phyloP scores from a whole-genome alignment of 2,329 filamentous ascomycete species.

The Trichoderma pleuroti region DNA sequence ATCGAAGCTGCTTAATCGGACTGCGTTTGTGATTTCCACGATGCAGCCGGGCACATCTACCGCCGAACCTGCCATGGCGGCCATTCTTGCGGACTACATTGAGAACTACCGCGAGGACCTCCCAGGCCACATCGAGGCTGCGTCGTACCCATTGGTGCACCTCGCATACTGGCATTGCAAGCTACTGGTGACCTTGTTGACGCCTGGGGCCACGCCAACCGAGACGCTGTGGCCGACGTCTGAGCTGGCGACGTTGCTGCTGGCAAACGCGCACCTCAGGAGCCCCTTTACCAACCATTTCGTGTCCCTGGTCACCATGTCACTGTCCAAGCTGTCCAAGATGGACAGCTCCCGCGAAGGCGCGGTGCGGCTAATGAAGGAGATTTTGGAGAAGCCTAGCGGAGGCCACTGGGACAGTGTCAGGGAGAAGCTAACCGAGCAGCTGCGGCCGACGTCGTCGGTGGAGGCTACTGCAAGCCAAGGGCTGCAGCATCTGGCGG shows the following conservation, averaged over 20 bases:
- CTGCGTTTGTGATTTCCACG: slow-evolving; percentile 38
- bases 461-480: slow-evolving; percentile 45
- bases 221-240: slow-evolving; percentile 60
- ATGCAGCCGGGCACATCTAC: slow-evolving; percentile 35
- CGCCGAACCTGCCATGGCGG: slow-evolving; percentile 33
- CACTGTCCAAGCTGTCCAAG: slow-evolving; percentile 58
- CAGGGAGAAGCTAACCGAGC: slow-evolving; percentile 40
- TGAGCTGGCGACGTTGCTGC: slow-evolving; percentile 57
- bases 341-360: slow-evolving; percentile 55
- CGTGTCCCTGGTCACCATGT: slow-evolving; percentile 55
- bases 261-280: slow-evolving; percentile 50
- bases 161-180: slow-evolving; percentile 69
- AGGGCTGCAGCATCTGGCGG: slow-evolving; percentile 59
- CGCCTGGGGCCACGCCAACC: slow-evolving; percentile 50
- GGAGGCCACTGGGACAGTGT: slow-evolving; percentile 56
- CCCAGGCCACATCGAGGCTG: slow-evolving; percentile 52
- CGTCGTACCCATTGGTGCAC: slow-evolving; percentile 55
- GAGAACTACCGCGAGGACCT: slow-evolving; percentile 65
- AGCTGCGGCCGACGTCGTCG: slow-evolving; percentile 35
- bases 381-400: slow-evolving; percentile 53
- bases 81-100: slow-evolving; percentile 37
- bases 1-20: slow-evolving; percentile 51
- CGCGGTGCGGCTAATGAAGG: slow-evolving; percentile 52
- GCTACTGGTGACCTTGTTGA: slow-evolving; percentile 60
- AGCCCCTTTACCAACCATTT: slow-evolving; percentile 68